A percentile compares a stretch with the other conserved stretches of the same genome.
These are phyloP conservation scores for Candida railenensis DNA, from an alignment of 805 yeast genomes.

Conservation along the genomic window DNA sequence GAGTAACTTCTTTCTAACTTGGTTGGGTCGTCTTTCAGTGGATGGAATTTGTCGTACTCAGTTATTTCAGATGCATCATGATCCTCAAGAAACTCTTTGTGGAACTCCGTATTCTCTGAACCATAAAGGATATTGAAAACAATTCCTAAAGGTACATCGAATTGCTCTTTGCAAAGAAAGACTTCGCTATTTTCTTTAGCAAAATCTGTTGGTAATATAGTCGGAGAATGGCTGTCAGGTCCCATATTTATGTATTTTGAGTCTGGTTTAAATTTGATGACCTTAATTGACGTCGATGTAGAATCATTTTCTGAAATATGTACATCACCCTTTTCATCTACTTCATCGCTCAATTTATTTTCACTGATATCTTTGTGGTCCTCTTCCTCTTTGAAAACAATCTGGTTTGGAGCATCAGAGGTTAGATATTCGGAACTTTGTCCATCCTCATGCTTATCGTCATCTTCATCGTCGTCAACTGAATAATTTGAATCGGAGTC, in stretches of 20 bases:
- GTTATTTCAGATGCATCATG: conserved; percentile 50
- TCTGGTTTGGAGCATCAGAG: too few relatives aligned
- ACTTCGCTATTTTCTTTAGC: conserved; percentile 47
- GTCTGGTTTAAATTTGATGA: conserved; percentile 30
- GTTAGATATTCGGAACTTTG: too few relatives aligned
- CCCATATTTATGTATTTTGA: conserved; percentile 55
- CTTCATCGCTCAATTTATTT: too few relatives aligned
- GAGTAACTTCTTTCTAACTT: conserved; percentile 51
- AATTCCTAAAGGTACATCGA: conserved; percentile 76
- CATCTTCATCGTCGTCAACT: conserved; percentile 21
- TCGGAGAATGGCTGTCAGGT: conserved; percentile 61
- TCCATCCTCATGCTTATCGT: conserved; percentile 29
- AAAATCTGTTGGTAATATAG: conserved; percentile 47
- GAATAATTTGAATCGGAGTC: conserved; percentile 4
- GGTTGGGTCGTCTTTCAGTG: conserved; percentile 34
- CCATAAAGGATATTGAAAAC: conserved; percentile 74
- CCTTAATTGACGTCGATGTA: not conserved
- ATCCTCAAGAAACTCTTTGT: conserved; percentile 34
- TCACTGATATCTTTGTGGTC: too few relatives aligned
- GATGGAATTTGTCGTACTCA: conserved; percentile 33
- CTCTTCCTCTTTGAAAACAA: too few relatives aligned
- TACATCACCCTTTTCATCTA: conserved; percentile 10
- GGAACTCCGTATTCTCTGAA: conserved; percentile 40
- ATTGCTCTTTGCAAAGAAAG: conserved; percentile 47
- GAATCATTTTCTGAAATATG: not conserved